Conservation (phyloP, 768 basidiomycete genomes). For the Leccinum boreale region DNA sequence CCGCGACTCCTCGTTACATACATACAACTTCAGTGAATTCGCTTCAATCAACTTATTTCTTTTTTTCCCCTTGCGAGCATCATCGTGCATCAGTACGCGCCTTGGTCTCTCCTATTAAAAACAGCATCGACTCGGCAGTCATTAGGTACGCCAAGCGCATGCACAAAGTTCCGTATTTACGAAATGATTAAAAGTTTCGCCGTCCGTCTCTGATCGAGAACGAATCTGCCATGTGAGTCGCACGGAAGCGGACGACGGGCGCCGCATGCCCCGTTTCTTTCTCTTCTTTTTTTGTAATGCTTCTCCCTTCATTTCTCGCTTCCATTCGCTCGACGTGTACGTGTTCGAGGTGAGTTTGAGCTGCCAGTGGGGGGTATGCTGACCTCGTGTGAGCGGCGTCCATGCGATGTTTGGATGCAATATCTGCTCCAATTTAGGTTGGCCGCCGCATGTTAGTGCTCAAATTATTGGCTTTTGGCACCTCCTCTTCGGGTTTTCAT, state of each 20-base stretch:
- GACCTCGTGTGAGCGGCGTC: not conserved
- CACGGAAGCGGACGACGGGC: not conserved
- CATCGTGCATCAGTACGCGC: slow-evolving; percentile 3
- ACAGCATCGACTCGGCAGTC: no score
- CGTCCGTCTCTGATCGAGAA: not conserved
- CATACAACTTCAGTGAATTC: not conserved
- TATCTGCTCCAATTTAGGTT: not conserved
- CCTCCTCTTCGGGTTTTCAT: not conserved
- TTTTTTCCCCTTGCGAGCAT: not conserved
- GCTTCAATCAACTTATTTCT: not conserved
- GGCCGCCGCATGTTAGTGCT: no score
- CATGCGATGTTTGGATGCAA: not conserved
- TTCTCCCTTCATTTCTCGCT: not conserved
- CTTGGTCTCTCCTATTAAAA: not conserved
- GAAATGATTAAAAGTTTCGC: not conserved
- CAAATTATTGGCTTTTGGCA: no score
- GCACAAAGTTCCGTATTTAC: slow-evolving; percentile 1
- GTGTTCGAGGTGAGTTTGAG: not conserved
- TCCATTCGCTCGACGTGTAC: not conserved
- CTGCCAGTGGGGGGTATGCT: not conserved
- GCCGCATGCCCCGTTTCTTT: not conserved
- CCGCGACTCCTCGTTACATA: not conserved
- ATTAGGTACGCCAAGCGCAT: not conserved
- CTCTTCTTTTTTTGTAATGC: not conserved
- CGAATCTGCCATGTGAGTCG: not conserved